A percentile compares a stretch with the other conserved stretches of the same genome.
Conservation (phyloP, 177 flowering plant species). For the Telopea speciosissima region DNA sequence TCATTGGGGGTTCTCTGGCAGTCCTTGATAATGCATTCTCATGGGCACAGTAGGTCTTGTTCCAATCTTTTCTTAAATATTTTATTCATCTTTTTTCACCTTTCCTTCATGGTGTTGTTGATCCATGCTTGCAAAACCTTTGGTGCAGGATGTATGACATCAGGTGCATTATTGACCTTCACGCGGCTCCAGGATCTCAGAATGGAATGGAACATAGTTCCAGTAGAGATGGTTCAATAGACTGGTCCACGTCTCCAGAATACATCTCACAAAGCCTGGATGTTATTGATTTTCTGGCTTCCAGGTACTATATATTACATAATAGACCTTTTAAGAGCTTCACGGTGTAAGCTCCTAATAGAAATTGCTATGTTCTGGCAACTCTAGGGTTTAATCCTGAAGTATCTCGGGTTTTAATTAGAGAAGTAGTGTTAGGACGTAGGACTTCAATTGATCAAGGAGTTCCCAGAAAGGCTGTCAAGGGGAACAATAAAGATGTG, state of each 20-base stretch:
- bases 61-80: conserved; percentile 6
- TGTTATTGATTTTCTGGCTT: conserved; percentile 72
- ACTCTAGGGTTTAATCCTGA: too few species aligned
- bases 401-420: too few species aligned
- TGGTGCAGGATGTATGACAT: conserved; percentile 54
- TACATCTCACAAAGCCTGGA: conserved; percentile 59
- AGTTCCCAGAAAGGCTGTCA: too few species aligned
- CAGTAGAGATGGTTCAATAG: conserved; percentile 74
- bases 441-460: too few species aligned
- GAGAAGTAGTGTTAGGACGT: too few species aligned
- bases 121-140: not conserved
- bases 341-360: too few species aligned
- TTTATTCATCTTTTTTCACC: not conserved
- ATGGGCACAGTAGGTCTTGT: conserved; percentile 81
- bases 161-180: conserved; percentile 87
- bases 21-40: conserved; percentile 82
- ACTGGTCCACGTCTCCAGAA: conserved; percentile 54
- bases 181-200: conserved; percentile 94
- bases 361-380: too few species aligned
- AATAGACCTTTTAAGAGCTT: too few species aligned
- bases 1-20: conserved; percentile 59
- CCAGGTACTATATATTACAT: conserved; percentile 40
- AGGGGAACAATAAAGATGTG: too few species aligned
- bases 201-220: conserved; percentile 96
- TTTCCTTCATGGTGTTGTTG: not conserved